Conservation (phyloP, 768 basidiomycete species). For the Mycena venus region DNA sequence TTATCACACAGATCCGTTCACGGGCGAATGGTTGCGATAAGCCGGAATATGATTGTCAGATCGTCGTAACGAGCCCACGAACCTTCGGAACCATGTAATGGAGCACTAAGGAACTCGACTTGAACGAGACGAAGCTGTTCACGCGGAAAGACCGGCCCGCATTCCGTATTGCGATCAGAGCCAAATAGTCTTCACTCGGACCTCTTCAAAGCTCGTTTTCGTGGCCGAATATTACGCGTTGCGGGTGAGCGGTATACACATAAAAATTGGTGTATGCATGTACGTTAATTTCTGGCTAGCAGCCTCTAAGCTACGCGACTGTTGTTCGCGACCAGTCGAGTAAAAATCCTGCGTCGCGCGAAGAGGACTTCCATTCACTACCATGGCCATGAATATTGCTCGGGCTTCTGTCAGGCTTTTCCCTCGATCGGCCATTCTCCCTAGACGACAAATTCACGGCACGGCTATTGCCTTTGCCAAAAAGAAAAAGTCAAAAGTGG, state of each 20-base stretch:
- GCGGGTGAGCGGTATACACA: not conserved
- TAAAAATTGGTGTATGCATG: not conserved
- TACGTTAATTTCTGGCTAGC: not conserved
- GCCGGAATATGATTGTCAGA: not conserved
- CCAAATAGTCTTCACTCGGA: not conserved
- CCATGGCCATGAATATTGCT: conserved; percentile 4
- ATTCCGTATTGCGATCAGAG: not conserved
- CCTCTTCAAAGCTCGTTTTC: not conserved
- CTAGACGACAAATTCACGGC: conserved; percentile 12
- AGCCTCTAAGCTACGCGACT: not conserved
- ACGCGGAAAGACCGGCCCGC: too few relatives aligned
- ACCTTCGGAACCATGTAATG: not conserved
- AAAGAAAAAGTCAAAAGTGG: not conserved
- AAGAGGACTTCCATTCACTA: not conserved
- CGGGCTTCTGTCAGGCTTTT: not conserved
- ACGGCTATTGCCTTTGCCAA: conserved; percentile 18
- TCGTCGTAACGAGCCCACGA: not conserved
- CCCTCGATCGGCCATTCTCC: not conserved
- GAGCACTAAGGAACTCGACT: too few relatives aligned
- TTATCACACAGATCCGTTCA: not conserved
- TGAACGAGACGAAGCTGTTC: too few relatives aligned
- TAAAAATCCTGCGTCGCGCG: too few relatives aligned
- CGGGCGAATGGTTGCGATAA: not conserved
- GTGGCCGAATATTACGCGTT: not conserved
- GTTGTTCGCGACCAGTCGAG: not conserved